phyloP scores from a whole-genome alignment of 2,329 filamentous ascomycete genomes.

The Leptographium wingfieldii region DNA sequence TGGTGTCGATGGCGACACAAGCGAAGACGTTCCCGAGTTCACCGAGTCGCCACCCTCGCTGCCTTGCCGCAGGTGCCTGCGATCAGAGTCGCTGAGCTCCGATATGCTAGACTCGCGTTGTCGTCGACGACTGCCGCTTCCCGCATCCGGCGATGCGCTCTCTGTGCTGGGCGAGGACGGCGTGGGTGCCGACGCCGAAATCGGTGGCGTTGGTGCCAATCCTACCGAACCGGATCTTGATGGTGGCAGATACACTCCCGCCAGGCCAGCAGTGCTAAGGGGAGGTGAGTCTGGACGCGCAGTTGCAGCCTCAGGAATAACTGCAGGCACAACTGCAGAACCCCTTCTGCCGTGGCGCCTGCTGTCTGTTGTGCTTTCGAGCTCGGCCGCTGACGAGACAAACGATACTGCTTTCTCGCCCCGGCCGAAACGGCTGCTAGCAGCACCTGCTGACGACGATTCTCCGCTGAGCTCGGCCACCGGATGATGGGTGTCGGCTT shows the following conservation, averaged over 20 bases:
- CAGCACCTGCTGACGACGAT: neutral
- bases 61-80: conserved; percentile 27
- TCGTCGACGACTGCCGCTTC: neutral
- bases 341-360: conserved; percentile 13
- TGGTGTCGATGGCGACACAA: conserved; percentile 4
- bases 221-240: neutral
- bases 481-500: neutral
- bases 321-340: no score
- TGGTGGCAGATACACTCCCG: neutral
- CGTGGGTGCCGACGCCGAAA: neutral
- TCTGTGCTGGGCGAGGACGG: neutral
- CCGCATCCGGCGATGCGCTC: neutral
- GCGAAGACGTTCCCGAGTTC: conserved; percentile 9
- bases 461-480: neutral
- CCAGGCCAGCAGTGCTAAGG: conserved; percentile 3
- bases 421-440: conserved; percentile 8
- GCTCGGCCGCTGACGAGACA: conserved; percentile 9
- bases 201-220: neutral
- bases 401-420: conserved; percentile 8
- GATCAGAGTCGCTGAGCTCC: conserved; percentile 26
- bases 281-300: conserved; percentile 10
- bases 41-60: conserved; percentile 26
- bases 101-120: conserved; percentile 25
- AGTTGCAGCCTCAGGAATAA: neutral
- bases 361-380: conserved; percentile 20